These are phyloP conservation scores for Zanthoxylum bungeanum DNA, from an alignment of 345 rosid species.

Conservation along the genomic window DNA sequence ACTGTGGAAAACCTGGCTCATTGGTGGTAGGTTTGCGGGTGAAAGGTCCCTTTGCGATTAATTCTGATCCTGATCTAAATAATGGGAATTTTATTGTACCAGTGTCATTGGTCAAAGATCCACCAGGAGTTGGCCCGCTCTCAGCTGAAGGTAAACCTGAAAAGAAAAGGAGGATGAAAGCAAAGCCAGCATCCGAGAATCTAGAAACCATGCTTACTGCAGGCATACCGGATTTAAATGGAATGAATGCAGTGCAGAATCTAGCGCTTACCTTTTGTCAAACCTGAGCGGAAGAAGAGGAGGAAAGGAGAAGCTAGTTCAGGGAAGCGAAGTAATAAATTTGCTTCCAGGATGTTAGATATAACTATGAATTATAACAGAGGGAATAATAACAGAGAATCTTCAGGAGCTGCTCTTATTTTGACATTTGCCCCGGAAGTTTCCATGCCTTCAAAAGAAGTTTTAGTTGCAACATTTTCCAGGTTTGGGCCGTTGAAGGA, in stretches of 20 bases:
- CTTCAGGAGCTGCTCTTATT: constrained; percentile 53
- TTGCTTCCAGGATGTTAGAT: constrained; percentile 10
- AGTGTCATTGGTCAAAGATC: background rate
- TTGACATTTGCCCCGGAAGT: constrained; percentile 59
- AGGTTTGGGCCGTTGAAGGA: constrained; percentile 69
- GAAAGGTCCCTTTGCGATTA: constrained; percentile 31
- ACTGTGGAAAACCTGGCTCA: constrained; percentile 18
- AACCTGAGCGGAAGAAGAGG: constrained; percentile 40
- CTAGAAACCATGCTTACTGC: constrained; percentile 14
- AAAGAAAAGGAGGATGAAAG: constrained; percentile 52
- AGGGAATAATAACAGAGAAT: constrained; percentile 25
- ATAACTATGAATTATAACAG: constrained; percentile 14
- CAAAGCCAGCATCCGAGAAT: constrained; percentile 32
- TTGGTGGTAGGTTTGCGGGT: constrained; percentile 41
- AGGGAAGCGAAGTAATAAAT: constrained; percentile 7
- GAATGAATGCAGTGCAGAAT: constrained; percentile 37
- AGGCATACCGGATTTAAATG: constrained; percentile 63
- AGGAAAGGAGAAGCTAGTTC: constrained; percentile 33
- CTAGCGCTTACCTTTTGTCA: constrained; percentile 25
- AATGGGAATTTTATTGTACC: constrained; percentile 16
- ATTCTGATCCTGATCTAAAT: constrained; percentile 25
- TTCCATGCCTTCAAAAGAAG: constrained; percentile 63
- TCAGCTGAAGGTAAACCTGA: constrained; percentile 18
- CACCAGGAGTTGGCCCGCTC: constrained; percentile 23
- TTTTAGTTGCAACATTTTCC: constrained; percentile 46